Evolutionary conservation across 805 yeast species (phyloP).

Genomic region (Wickerhamomyces subpelliculosus): DNA sequence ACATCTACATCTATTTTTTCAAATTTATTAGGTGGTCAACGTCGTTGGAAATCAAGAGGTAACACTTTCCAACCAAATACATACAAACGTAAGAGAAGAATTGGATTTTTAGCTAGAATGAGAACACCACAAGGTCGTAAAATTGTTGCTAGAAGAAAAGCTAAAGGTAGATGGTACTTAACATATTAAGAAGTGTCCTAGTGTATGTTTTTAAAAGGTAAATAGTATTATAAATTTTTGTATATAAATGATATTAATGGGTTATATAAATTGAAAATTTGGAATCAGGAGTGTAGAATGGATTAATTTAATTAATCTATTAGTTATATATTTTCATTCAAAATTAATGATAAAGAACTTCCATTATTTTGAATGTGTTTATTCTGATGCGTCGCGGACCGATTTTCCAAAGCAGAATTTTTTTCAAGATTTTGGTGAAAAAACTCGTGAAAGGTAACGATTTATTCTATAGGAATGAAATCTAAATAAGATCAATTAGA

Average conservation of each 20-base stretch:
- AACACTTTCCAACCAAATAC: slow-evolving; percentile 94
- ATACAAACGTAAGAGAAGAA: slow-evolving; percentile 78
- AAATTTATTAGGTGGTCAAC: slow-evolving; percentile 36
- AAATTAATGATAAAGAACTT: too few species aligned
- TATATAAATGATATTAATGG: not conserved
- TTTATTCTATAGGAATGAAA: too few species aligned
- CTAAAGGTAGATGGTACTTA: slow-evolving; percentile 91
- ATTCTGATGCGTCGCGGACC: not conserved
- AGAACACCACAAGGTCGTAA: slow-evolving; percentile 70
- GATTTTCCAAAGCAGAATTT: not conserved
- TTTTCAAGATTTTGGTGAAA: not conserved
- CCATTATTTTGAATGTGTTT: not conserved
- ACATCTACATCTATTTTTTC: slow-evolving; percentile 20
- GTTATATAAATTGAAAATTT: too few species aligned
- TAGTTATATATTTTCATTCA: too few species aligned
- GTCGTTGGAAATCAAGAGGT: slow-evolving; percentile 85
- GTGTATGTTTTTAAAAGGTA: too few species aligned
- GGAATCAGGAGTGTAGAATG: too few species aligned
- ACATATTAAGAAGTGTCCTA: slow-evolving; percentile 68
- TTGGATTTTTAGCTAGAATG: slow-evolving; percentile 85
- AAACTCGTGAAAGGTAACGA: too few species aligned
- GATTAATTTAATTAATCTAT: too few species aligned
- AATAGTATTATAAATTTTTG: too few species aligned
- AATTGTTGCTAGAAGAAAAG: slow-evolving; percentile 68
- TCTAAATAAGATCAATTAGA: too few species aligned